Evolutionary conservation across 78 protist species (phyloP), one percentile per base, ranked within the genome.

Genomic region (Dictyostelium firmibasis): DNA sequence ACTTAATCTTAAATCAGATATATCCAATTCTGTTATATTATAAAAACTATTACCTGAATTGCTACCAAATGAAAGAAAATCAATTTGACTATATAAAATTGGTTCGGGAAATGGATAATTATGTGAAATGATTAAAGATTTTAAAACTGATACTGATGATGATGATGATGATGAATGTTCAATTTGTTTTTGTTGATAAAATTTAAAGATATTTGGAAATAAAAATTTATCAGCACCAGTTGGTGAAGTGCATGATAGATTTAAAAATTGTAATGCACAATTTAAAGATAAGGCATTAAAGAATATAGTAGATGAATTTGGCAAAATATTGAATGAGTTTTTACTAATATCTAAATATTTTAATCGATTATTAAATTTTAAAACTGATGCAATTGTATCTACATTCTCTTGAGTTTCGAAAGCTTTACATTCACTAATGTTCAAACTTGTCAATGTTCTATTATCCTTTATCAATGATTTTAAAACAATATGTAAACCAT

Each of bases 81-180:
- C 85, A 4, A 11, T 27, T 44, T 27, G 23, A 8, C 13, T 5
- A 50, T 50, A 81, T 31, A 53, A 25, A 31, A 7, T 50, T 27
- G 67, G 74, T 16, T 43, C 85, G 25, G 85, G 85, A 10, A 81
- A 81, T 77, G 83, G 83, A 81, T 81, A 81, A 31, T 81, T 81
- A 31, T 81, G 53, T 53, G 85, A 53, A 11, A 81, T 3, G 25
- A 81, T 53, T 29, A 81, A 18, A 31, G 74, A 50, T 81, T 25
- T 50, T n/a, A 81, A 20, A 53, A n/a, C 53, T 9, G 31, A 25
- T 11, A 1, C 7, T 11, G 57, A 16, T 76, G 36, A 23, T 78
- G 23, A 43, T 78, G 27, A 23, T 23, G 23, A 60, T 60, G 23
- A 60, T 23, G 23, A 47, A 23, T 16, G 23, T 60, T 23, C 27